A percentile compares a stretch with the other conserved stretches of the same genome.
Evolutionary conservation across 176 grass and related monocot species (phyloP).

Genomic region (Urochloa ruziziensis): DNA sequence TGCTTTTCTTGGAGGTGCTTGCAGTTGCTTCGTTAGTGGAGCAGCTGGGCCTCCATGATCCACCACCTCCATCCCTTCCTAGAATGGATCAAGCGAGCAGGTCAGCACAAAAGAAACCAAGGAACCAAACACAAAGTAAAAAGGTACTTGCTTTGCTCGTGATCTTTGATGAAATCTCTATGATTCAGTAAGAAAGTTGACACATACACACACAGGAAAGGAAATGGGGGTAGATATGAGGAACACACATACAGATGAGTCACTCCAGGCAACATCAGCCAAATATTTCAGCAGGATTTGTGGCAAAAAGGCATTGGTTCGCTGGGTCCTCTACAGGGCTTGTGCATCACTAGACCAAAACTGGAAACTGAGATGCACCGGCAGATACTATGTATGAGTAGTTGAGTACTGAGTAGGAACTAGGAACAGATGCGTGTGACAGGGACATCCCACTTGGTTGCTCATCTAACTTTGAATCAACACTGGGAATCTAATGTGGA

Average conservation of each 20-base stretch:
- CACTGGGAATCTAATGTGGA: conserved; percentile 1
- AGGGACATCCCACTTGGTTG: conserved; percentile 26
- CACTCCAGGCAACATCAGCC: conserved; percentile 1
- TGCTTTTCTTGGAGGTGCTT: conserved; percentile 69
- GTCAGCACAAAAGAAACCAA: conserved; percentile 27
- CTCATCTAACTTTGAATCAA: conserved; percentile 23
- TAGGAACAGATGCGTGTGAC: neutral
- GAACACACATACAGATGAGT: neutral
- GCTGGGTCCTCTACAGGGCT: conserved; percentile 1
- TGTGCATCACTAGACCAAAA: conserved; percentile 30
- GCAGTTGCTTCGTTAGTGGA: conserved; percentile 53
- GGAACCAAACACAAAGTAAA: conserved; percentile 30
- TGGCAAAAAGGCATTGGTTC: conserved; percentile 30
- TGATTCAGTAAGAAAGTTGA: conserved; percentile 30
- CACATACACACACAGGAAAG: conserved; percentile 22
- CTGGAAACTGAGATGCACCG: conserved; percentile 27
- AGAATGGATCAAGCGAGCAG: conserved; percentile 21
- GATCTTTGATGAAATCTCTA: conserved; percentile 38
- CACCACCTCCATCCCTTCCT: conserved; percentile 37
- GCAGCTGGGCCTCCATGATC: conserved; percentile 66
- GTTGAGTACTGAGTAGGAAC: no score
- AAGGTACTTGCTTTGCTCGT: conserved; percentile 25
- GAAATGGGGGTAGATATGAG: neutral
- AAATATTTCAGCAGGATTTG: neutral
- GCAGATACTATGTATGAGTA: conserved; percentile 19